Conservation (phyloP, 2,329 filamentous ascomycete genomes). For the Fusarium foetens region DNA sequence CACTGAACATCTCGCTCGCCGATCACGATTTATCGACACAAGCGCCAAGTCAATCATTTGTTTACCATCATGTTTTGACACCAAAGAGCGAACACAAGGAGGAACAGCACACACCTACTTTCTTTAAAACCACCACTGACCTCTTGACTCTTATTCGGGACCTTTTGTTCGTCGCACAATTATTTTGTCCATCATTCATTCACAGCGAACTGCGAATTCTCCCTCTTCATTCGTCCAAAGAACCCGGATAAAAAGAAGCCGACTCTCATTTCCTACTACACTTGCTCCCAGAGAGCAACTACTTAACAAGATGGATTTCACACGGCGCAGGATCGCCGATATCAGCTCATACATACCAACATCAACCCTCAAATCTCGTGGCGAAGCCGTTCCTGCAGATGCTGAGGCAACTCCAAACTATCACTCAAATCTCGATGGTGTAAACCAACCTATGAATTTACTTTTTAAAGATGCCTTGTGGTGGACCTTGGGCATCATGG, state of each 20-base stretch:
- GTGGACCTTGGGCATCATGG: conserved; percentile 69
- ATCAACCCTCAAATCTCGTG: conserved; percentile 47
- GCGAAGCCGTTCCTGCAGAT: conserved; percentile 42
- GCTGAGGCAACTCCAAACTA: conserved; percentile 62
- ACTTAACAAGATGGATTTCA: conserved; percentile 47
- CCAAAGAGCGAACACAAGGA: conserved; percentile 33
- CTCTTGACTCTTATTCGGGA: conserved; percentile 24
- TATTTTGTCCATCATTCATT: conserved; percentile 10
- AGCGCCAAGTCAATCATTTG: conserved; percentile 16
- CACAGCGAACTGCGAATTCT: conserved; percentile 12
- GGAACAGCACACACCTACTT: conserved; percentile 33
- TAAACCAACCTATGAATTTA: conserved; percentile 68
- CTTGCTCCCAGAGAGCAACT: conserved; percentile 21
- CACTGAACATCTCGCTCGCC: conserved; percentile 20
- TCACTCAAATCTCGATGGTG: conserved; percentile 66
- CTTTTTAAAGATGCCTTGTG: conserved; percentile 67
- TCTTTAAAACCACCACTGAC: conserved; percentile 26
- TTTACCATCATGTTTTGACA: conserved; percentile 41
- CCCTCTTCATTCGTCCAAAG: conserved; percentile 18
- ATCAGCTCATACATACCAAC: conserved; percentile 46
- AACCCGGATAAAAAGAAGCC: conserved; percentile 19
- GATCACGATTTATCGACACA: conserved; percentile 27
- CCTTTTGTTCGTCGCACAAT: conserved; percentile 18
- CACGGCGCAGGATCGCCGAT: conserved; percentile 47
- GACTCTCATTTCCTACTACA: conserved; percentile 14